Evolutionary conservation across 805 yeast species (phyloP), one percentile per base, ranked within the genome.

Genomic region (Nakazawaea sp.): DNA sequence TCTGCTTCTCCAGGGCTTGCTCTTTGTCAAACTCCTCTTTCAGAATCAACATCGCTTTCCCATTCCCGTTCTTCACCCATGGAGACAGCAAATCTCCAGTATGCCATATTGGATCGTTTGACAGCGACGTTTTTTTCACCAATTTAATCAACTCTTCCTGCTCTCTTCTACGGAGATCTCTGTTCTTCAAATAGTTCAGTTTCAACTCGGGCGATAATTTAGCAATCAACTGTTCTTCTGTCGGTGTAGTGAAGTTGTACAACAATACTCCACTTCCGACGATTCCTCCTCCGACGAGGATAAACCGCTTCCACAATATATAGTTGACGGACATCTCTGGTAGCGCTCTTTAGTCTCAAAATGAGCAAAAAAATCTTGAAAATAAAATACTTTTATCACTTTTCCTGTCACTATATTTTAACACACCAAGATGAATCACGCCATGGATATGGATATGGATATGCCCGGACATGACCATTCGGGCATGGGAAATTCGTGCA

Each of bases 81-180:
- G 94, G 92, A 1, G 81, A 70, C 30, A 64, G 61, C 27, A 84
- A 70, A 1, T 76, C 64, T 0, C 89, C 94, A 0, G 94, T 77
- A 53, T 72, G 80, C 95, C 95, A 84, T 33, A 83, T 75, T 0
- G 95, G 95, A 39, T 82, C 87, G 46, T 78, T 68, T 12, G 87
- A 78, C 1, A 70, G 66, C 2, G 86, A 59, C 0, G 92, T 82
- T 43, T 70, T 52, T 40, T 70, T 63, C 1, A 75, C 89, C 18
- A 81, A 75, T 44, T 72, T 73, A 72, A 81, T 81, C 44, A 84
- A 55, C 50, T 75, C 81, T 45, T 70, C 69, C 51, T 83, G 90
- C 54, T 84, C 94, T 41, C 67, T 63, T 47, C 71, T 71, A 53
- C 90, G 71, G 19, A 81, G 55, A 7, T 64, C 76, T 45, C 64